phyloP scores from a whole-genome alignment of 2,329 filamentous ascomycete genomes.

The Neocatenulostroma microsporum region DNA sequence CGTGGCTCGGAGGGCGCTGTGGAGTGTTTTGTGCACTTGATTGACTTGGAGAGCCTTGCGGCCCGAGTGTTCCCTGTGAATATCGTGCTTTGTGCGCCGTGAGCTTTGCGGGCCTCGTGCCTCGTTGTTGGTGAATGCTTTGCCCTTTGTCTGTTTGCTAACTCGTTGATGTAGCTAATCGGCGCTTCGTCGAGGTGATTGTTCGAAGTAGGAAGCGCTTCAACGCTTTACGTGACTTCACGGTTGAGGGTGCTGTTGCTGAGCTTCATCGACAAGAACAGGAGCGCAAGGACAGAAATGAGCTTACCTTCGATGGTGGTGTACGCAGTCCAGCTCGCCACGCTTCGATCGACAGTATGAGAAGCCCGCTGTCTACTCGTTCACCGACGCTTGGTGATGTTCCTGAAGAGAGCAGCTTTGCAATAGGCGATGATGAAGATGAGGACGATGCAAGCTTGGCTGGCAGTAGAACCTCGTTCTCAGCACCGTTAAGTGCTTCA shows the following conservation, averaged over 20 bases:
- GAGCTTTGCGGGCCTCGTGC: too few species aligned
- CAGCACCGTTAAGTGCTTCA: slow-evolving; percentile 38
- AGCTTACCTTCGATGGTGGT: slow-evolving; percentile 20
- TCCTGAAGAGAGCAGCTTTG: slow-evolving; percentile 75
- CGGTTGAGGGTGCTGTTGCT: slow-evolving; percentile 81
- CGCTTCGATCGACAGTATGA: slow-evolving; percentile 60
- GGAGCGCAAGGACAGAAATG: slow-evolving; percentile 49
- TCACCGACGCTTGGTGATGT: slow-evolving; percentile 57
- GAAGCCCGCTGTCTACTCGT: slow-evolving; percentile 54
- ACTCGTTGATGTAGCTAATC: slow-evolving; percentile 54
- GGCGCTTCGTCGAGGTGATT: slow-evolving; percentile 71
- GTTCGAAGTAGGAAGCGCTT: slow-evolving; percentile 74
- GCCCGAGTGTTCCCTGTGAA: too few species aligned
- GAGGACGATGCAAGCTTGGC: slow-evolving; percentile 59
- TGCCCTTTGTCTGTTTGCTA: slow-evolving; percentile 1
- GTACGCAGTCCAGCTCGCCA: slow-evolving; percentile 33
- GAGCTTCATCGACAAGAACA: slow-evolving; percentile 77
- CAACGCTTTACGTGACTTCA: slow-evolving; percentile 77
- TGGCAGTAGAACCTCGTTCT: slow-evolving; percentile 57
- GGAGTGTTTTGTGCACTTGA: too few species aligned
- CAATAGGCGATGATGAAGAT: slow-evolving; percentile 81
- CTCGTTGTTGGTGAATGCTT: slow-evolving; percentile 1
- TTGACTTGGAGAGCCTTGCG: too few species aligned
- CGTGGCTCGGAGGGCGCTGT: too few species aligned
- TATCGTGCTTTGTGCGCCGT: too few species aligned